phyloP scores from a whole-genome alignment of 352 stramenopile genomes.

The Globisporangium cylindrosporum region DNA sequence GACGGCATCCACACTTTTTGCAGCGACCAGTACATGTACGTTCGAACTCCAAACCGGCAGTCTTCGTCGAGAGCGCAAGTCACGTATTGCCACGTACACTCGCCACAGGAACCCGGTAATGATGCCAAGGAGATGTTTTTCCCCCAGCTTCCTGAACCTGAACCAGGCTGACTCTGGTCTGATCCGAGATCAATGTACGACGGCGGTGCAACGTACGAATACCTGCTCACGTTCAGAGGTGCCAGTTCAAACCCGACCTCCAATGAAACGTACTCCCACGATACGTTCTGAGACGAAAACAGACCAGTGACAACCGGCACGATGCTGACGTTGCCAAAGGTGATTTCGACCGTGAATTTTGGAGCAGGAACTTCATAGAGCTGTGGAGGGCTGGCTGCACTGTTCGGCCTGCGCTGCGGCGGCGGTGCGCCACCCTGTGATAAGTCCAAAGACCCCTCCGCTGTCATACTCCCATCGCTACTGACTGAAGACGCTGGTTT shows the following conservation, averaged over 20 bases:
- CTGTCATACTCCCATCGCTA: neutral
- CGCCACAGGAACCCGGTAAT: slow-evolving; percentile 18
- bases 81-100: slow-evolving; percentile 18
- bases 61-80: slow-evolving; percentile 30
- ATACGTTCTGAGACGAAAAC: slow-evolving; percentile 4
- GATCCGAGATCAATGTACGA: slow-evolving; percentile 31
- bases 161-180: slow-evolving; percentile 15
- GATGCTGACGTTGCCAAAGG: slow-evolving; percentile 31
- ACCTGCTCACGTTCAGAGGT: slow-evolving; percentile 34
- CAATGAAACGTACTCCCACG: slow-evolving; percentile 1
- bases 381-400: slow-evolving; percentile 7
- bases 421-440: neutral
- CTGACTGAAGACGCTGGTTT: neutral
- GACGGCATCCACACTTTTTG: neutral
- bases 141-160: neutral
- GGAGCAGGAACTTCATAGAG: slow-evolving; percentile 21
- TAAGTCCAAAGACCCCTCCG: neutral
- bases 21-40: slow-evolving; percentile 26
- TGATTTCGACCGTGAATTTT: slow-evolving; percentile 31
- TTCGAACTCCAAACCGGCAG: slow-evolving; percentile 35
- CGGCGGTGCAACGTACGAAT: slow-evolving; percentile 38
- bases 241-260: slow-evolving; percentile 17
- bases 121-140: slow-evolving; percentile 1
- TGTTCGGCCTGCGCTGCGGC: slow-evolving; percentile 11
- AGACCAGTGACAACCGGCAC: slow-evolving; percentile 13